Conservation (phyloP, 306 rosid genomes). For the Begonia masoniana region DNA sequence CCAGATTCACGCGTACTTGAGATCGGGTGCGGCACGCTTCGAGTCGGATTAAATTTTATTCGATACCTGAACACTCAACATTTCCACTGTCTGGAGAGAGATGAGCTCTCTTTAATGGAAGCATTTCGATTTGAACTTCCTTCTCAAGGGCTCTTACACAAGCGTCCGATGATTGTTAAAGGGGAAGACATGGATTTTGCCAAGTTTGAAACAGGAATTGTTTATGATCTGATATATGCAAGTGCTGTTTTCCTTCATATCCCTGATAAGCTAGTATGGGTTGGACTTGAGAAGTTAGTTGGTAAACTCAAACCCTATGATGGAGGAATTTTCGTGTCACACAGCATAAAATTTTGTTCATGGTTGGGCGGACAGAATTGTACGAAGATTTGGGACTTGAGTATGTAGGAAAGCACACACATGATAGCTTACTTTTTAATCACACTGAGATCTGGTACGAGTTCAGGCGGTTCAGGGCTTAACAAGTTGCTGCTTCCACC, state of each 20-base stretch:
- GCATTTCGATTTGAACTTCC: constrained; percentile 36
- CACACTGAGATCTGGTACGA: constrained; percentile 89
- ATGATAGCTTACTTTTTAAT: constrained; percentile 77
- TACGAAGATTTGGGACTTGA: constrained; percentile 63
- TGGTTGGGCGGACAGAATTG: constrained; percentile 78
- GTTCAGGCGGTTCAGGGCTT: constrained; percentile 45
- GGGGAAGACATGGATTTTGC: constrained; percentile 76
- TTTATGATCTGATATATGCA: constrained; percentile 63
- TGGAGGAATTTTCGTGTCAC: too few species aligned
- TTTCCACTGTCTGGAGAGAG: constrained; percentile 75
- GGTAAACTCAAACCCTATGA: too few species aligned
- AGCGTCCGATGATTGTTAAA: constrained; percentile 6
- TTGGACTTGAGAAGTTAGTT: constrained; percentile 46
- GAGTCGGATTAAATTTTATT: constrained; percentile 83
- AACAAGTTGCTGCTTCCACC: constrained; percentile 1
- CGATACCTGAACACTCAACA: constrained; percentile 57
- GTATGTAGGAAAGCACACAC: constrained; percentile 74
- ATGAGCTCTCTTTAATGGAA: constrained; percentile 83
- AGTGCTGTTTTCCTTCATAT: constrained; percentile 93
- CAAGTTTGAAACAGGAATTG: constrained; percentile 32
- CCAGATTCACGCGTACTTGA: constrained; percentile 53
- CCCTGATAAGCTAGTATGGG: constrained; percentile 83
- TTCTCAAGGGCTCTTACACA: too few species aligned
- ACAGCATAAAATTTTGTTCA: constrained; percentile 20
- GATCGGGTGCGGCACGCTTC: constrained; percentile 88